Conservation (phyloP, 805 yeast species). For the Millerago galiae region DNA sequence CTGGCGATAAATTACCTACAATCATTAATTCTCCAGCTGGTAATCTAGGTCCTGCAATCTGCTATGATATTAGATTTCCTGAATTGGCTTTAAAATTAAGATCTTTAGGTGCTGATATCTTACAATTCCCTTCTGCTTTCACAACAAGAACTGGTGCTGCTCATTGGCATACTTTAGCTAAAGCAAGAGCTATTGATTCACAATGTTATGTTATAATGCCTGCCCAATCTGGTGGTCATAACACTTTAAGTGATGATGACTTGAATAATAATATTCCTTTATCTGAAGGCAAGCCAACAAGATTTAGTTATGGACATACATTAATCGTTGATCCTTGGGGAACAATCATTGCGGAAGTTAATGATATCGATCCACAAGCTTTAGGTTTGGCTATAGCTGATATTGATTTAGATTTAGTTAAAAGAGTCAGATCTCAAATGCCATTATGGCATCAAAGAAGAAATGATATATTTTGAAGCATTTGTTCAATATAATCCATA, state of each 20-base stretch:
- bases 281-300: slow-evolving; percentile 17
- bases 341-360: slow-evolving; percentile 52
- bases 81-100: slow-evolving; percentile 66
- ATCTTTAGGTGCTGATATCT: slow-evolving; percentile 62
- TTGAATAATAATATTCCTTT: slow-evolving; percentile 18
- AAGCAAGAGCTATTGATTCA: slow-evolving; percentile 82
- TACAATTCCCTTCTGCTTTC: slow-evolving; percentile 89
- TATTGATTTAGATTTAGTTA: slow-evolving; percentile 46
- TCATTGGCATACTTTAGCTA: slow-evolving; percentile 80
- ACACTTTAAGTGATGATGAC: slow-evolving; percentile 37
- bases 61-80: slow-evolving; percentile 86
- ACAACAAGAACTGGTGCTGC: slow-evolving; percentile 87
- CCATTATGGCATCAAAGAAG: slow-evolving; percentile 75
- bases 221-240: slow-evolving; percentile 67
- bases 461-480: slow-evolving; percentile 45
- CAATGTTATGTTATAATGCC: slow-evolving; percentile 87
- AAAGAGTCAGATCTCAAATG: slow-evolving; percentile 57
- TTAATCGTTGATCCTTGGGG: slow-evolving; percentile 94
- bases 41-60: slow-evolving; percentile 64
- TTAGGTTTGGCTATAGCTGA: slow-evolving; percentile 57
- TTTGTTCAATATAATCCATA: no score
- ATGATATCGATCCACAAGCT: slow-evolving; percentile 35
- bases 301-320: slow-evolving; percentile 84
- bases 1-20: slow-evolving; percentile 49
- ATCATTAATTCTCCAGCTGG: slow-evolving; percentile 60